Evolutionary conservation across 352 stramenopile species (phyloP).

Genomic region (Phytopythium ostracodes): DNA sequence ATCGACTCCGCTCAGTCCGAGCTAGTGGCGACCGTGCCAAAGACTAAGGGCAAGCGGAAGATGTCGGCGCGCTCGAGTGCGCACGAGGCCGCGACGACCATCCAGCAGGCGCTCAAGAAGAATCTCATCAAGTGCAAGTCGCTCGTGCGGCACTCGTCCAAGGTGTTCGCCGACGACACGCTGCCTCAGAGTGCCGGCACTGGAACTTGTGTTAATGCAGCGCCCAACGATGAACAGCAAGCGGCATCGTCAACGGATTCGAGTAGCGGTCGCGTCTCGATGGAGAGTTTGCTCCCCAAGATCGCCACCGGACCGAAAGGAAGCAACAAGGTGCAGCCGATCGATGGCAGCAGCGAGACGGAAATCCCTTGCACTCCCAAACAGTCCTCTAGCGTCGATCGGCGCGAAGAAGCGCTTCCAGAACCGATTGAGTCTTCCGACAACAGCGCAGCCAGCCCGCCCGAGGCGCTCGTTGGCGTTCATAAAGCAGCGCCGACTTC

Average conservation of each 20-base stretch:
- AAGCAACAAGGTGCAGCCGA: slow-evolving; percentile 5
- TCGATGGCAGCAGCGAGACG: no score
- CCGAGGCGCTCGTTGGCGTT: not conserved
- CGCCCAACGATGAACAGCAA: not conserved
- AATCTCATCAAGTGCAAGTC: slow-evolving; percentile 29
- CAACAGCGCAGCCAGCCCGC: not conserved
- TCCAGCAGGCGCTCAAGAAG: slow-evolving; percentile 46
- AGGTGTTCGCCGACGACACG: slow-evolving; percentile 30
- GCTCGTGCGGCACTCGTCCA: slow-evolving; percentile 41
- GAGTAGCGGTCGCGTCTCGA: not conserved
- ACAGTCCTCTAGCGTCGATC: not conserved
- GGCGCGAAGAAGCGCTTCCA: not conserved
- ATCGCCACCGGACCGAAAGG: not conserved
- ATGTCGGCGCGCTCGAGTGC: slow-evolving; percentile 6
- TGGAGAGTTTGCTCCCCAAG: not conserved
- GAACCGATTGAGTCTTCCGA: not conserved
- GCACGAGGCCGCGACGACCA: slow-evolving; percentile 31
- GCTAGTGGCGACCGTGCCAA: slow-evolving; percentile 10
- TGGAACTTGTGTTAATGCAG: not conserved
- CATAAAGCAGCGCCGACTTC: not conserved
- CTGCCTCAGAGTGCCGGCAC: not conserved
- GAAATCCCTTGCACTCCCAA: not conserved
- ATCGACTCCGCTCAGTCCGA: not conserved
- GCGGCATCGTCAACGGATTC: not conserved
- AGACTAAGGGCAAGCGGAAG: slow-evolving; percentile 7